Base-by-base conservation (phyloP, 441 rosid species). In the Populus hybrid region DNA sequence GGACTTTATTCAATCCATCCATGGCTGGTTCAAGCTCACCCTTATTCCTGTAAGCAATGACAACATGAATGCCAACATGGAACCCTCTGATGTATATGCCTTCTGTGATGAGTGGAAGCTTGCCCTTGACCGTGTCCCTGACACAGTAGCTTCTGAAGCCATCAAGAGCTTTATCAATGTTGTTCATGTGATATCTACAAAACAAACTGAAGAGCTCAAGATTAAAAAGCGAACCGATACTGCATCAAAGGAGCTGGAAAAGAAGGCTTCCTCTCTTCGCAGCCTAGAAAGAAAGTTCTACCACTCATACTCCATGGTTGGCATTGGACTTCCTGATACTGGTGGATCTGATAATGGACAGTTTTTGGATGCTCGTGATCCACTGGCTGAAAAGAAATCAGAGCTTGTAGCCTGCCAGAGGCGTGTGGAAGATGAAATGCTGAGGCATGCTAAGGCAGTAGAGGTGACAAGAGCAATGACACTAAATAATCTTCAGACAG, bases 61-160 rank as follows among this genome's bases (percentile, higher is more conserved):
- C 70, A 88, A 84, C 68, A 23, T 69, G 23, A 83, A 68, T 80
- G 83, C 79, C 50, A 81, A 72, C 24, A 80, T 65, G 67, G 86
- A 87, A 70, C 83, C 72, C 19, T 88, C 90, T 11, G 90, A 90
- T 24, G 91, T 76, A 9, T 91, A 79, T 78, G 83, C 86, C 40
- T 95, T 95, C 84, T 93, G 87, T 12, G 99, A 95, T n/a, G 99
- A 93, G 81, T 95, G 99, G 99, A 95, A 92, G 87, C 91, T 82
- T 67, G 90, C 97, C 53, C 91, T 95, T 34, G 99, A 92, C 35
- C 91, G 93, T n/a, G 96, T 95, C 42, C 99, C 99, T 0, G 99
- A 93, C 82, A 91, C 93, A 3, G 99, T 95, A 23, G 98, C 96
- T 76, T 93, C 99, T 0, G 99, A 90, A 86, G 98, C 99, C 78